These are phyloP conservation scores for Candida dajiaensis DNA, from an alignment of 805 yeast genomes.

Conservation along the genomic window DNA sequence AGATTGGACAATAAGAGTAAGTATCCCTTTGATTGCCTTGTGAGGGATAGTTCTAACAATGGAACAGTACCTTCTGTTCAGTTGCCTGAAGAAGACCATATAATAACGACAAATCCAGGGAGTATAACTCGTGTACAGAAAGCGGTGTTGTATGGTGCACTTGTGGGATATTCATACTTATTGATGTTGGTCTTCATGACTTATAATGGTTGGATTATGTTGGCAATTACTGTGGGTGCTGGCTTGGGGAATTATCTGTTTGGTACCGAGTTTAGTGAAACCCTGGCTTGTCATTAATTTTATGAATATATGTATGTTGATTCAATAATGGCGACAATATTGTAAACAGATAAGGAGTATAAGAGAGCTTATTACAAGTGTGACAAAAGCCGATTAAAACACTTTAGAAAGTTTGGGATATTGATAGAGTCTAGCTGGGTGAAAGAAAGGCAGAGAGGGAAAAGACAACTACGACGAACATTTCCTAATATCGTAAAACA, in stretches of 20 bases:
- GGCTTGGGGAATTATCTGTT: constrained; percentile 61
- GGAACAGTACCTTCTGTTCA: constrained; percentile 5
- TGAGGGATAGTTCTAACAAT: not conserved
- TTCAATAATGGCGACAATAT: too few species aligned
- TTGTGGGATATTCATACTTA: constrained; percentile 64
- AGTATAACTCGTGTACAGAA: constrained; percentile 24
- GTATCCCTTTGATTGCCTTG: constrained; percentile 6
- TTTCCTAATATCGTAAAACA: not conserved
- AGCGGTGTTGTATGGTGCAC: constrained; percentile 50
- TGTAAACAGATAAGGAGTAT: not conserved
- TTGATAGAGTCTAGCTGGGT: too few species aligned
- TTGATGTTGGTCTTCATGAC: constrained; percentile 84
- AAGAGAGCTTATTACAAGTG: too few species aligned
- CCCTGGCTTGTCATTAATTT: constrained; percentile 24
- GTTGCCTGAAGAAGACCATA: constrained; percentile 7
- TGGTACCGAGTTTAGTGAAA: constrained; percentile 30
- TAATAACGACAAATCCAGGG: constrained; percentile 8
- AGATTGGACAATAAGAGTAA: constrained; percentile 15
- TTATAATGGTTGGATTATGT: constrained; percentile 80
- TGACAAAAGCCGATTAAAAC: too few species aligned
- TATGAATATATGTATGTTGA: not conserved
- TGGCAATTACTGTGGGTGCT: constrained; percentile 69
- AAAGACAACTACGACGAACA: not conserved
- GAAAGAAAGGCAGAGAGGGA: not conserved
- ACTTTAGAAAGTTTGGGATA: too few species aligned